phyloP scores from a whole-genome alignment of 768 basidiomycete species.

The Suillus subluteus region DNA sequence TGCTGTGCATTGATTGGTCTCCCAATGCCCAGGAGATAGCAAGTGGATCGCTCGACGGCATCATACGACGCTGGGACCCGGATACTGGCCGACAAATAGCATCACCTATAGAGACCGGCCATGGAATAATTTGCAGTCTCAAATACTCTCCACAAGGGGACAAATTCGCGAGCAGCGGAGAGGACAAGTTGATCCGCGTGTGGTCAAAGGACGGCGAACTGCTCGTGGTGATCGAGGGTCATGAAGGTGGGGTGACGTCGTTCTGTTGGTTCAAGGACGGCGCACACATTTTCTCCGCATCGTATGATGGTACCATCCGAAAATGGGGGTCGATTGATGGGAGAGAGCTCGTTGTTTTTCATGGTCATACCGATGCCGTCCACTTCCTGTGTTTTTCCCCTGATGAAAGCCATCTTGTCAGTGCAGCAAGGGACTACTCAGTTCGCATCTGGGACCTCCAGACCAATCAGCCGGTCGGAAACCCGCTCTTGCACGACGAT shows the following conservation, averaged over 20 bases:
- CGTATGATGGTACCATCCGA: neutral
- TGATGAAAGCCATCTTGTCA: neutral
- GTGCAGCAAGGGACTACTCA: no score
- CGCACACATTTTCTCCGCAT: neutral
- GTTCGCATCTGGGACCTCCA: no score
- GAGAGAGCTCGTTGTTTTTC: neutral
- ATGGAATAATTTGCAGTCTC: neutral
- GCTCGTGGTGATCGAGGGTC: neutral
- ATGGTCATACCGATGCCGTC: neutral
- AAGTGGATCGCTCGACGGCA: slow-evolving; percentile 15
- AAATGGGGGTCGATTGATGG: neutral
- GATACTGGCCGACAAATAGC: slow-evolving; percentile 1
- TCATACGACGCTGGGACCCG: slow-evolving; percentile 20
- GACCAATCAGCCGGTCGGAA: no score
- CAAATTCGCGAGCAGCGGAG: neutral
- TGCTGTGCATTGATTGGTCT: slow-evolving; percentile 18
- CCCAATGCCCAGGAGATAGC: slow-evolving; percentile 17
- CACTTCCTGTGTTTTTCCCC: neutral
- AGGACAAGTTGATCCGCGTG: neutral
- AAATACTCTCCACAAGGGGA: neutral
- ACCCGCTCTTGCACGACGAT: no score
- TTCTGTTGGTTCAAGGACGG: neutral
- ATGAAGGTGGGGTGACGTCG: neutral
- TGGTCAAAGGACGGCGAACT: neutral
- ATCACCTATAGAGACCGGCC: neutral